These are phyloP conservation scores for Elaeis oleifera DNA, from an alignment of 202 grass and related monocot genomes.

Conservation along the genomic window DNA sequence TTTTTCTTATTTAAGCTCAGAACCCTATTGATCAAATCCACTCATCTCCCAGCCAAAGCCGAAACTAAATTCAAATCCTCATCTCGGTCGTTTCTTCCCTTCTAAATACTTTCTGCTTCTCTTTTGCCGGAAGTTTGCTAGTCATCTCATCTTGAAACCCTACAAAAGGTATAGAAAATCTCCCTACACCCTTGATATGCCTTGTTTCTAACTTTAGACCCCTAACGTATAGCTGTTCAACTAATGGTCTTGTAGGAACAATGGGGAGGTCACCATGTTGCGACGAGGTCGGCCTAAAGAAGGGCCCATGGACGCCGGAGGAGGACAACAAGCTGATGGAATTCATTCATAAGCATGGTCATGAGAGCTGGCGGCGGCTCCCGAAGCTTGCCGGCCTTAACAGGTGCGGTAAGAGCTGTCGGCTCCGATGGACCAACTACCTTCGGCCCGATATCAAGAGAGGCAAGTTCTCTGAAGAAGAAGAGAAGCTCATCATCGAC, in stretches of 20 bases:
- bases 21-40: conserved; percentile 54
- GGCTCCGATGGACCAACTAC: conserved; percentile 98
- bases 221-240: too few relatives aligned
- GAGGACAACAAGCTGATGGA: conserved; percentile 60
- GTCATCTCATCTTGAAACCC: too few relatives aligned
- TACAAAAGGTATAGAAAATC: too few relatives aligned
- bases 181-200: too few relatives aligned
- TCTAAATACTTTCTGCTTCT: too few relatives aligned
- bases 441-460: conserved; percentile 91
- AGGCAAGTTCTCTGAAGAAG: conserved; percentile 64
- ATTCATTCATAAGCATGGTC: conserved; percentile 58
- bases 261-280: conserved; percentile 90
- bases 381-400: conserved; percentile 80
- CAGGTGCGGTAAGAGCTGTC: conserved; percentile 96
- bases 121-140: too few relatives aligned
- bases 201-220: too few relatives aligned
- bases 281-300: conserved; percentile 71
- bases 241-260: not conserved
- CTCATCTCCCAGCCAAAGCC: not conserved
- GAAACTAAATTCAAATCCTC: too few relatives aligned
- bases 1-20: conserved; percentile 22
- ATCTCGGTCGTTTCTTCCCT: too few relatives aligned
- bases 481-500: conserved; percentile 85
- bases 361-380: conserved; percentile 76
- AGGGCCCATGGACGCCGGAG: conserved; percentile 77